A percentile compares a stretch with the other conserved stretches of the same genome.
Evolutionary conservation across 2,329 filamentous ascomycete genomes (phyloP).

Genomic region (Phialemoniopsis sp.): DNA sequence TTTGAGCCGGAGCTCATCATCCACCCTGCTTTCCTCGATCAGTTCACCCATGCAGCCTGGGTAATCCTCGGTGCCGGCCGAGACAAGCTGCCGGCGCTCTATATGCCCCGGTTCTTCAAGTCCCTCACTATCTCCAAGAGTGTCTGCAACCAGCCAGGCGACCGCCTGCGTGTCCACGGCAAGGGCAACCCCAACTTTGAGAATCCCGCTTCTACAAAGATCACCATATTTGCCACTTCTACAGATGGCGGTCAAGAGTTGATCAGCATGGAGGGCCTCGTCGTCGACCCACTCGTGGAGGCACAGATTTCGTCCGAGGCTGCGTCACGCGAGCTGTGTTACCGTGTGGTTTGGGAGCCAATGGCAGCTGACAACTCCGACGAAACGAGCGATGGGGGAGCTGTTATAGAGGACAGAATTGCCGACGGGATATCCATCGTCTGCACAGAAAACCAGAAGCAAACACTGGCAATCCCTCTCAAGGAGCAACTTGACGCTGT

Average conservation of each 20-base stretch:
- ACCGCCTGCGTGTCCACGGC: constrained; percentile 17
- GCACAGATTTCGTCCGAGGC: constrained; percentile 20
- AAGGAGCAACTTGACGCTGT: constrained; percentile 5
- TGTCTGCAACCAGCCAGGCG: constrained; percentile 18
- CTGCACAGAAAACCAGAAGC: not conserved
- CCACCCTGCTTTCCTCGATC: constrained; percentile 41
- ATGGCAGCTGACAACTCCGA: constrained; percentile 8
- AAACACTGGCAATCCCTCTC: constrained; percentile 5
- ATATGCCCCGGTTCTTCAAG: constrained; percentile 28
- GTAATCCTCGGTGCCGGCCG: constrained; percentile 12
- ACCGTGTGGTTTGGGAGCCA: constrained; percentile 39
- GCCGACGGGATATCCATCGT: not conserved
- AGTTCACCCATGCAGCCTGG: constrained; percentile 9
- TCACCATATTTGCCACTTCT: constrained; percentile 26
- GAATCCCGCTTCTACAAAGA: constrained; percentile 21
- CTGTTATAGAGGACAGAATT: constrained; percentile 1
- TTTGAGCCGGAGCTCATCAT: constrained; percentile 37
- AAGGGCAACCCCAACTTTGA: constrained; percentile 15
- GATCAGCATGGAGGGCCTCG: constrained; percentile 28
- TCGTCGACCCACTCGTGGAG: constrained; percentile 35
- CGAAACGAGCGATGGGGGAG: not conserved
- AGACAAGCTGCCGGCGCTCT: constrained; percentile 22
- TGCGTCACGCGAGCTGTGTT: constrained; percentile 31
- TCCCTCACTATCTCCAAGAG: constrained; percentile 20
- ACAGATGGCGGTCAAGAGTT: constrained; percentile 16